Evolutionary conservation across 176 grass and related monocot genomes (phyloP).

Genomic region (Bolboschoenus planiculmis): DNA sequence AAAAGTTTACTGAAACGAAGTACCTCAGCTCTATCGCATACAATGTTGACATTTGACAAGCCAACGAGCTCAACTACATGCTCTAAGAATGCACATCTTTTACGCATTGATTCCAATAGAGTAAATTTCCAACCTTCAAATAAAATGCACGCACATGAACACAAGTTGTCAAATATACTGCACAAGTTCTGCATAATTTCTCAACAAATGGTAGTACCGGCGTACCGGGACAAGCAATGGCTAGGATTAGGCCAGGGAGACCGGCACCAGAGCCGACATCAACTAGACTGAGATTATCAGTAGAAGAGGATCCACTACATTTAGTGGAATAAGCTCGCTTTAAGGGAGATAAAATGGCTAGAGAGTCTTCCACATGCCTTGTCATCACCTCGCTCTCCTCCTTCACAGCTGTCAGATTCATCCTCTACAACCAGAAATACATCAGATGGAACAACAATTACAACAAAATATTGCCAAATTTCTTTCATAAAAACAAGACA

Average conservation of each 20-base stretch:
- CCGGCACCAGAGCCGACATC: constrained; percentile 80
- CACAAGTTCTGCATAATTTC: not conserved
- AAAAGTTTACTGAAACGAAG: not conserved
- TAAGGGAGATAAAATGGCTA: constrained; percentile 54
- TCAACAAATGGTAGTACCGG: not conserved
- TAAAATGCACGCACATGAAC: not conserved
- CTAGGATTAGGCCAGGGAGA: constrained; percentile 64
- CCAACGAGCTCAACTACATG: constrained; percentile 45
- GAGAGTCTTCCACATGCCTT: constrained; percentile 69
- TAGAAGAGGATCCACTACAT: constrained; percentile 13
- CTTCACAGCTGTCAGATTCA: constrained; percentile 86
- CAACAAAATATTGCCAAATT: too few relatives aligned
- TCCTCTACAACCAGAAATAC: constrained; percentile 49
- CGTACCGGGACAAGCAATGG: constrained; percentile 66
- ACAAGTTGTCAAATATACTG: not conserved
- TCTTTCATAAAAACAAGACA: too few relatives aligned
- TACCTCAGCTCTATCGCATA: constrained; percentile 90
- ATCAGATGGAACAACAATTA: too few relatives aligned
- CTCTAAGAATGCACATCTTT: constrained; percentile 70
- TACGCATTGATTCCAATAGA: constrained; percentile 66
- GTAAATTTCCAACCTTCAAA: constrained; percentile 73
- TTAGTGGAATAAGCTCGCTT: constrained; percentile 37
- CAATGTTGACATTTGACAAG: constrained; percentile 69
- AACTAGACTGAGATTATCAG: constrained; percentile 36
- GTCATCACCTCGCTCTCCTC: constrained; percentile 74